These are phyloP conservation scores for Begonia peltatifolia DNA, from an alignment of 306 rosid species.

Conservation along the genomic window DNA sequence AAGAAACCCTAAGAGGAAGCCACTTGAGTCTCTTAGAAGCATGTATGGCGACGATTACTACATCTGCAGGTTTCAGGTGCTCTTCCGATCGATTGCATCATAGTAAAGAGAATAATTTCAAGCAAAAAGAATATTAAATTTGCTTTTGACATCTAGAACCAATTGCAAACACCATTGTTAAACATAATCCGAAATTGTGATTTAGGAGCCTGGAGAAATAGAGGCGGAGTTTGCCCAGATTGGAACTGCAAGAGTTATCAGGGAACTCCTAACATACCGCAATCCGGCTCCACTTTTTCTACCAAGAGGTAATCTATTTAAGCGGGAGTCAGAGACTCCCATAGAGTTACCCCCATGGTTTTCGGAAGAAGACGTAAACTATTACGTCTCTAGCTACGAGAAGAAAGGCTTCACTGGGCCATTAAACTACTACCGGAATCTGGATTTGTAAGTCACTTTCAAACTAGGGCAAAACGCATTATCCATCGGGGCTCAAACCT, in stretches of 20 bases:
- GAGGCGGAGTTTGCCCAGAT: slow-evolving; percentile 60
- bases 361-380: slow-evolving; percentile 46
- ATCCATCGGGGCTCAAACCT: too few species aligned
- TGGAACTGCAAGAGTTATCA: slow-evolving; percentile 45
- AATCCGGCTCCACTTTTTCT: slow-evolving; percentile 44
- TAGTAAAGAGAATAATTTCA: background rate
- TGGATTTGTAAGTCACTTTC: slow-evolving; percentile 35
- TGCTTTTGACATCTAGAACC: too few species aligned
- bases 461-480: background rate
- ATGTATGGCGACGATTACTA: slow-evolving; percentile 52
- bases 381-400: slow-evolving; percentile 36
- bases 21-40: slow-evolving; percentile 26
- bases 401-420: slow-evolving; percentile 60
- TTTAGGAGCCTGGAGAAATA: slow-evolving; percentile 59
- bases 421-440: slow-evolving; percentile 55
- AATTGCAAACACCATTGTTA: too few species aligned
- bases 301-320: slow-evolving; percentile 44
- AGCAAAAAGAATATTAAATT: background rate
- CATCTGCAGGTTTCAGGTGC: slow-evolving; percentile 64
- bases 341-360: slow-evolving; percentile 52
- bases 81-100: background rate
- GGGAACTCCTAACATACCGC: slow-evolving; percentile 41
- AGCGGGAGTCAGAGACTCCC: slow-evolving; percentile 28
- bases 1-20: slow-evolving; percentile 40
- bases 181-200: background rate